These are phyloP conservation scores for Juglanconis juglandina DNA, from an alignment of 2,329 filamentous ascomycete species.

Conservation along the genomic window DNA sequence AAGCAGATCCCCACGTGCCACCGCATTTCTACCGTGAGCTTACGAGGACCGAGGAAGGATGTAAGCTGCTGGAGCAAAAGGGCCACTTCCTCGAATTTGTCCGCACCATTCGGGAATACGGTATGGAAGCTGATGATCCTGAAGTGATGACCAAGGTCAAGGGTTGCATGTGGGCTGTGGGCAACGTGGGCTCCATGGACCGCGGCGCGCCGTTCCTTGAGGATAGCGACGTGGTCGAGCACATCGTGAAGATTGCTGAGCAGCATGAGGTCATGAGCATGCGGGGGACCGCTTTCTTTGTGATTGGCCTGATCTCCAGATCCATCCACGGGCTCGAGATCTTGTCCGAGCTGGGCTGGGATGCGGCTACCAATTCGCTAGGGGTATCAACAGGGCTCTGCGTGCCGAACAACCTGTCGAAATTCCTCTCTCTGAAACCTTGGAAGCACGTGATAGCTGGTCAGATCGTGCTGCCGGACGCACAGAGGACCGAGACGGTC, in stretches of 20 bases:
- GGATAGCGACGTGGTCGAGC: conserved; percentile 79
- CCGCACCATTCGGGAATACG: conserved; percentile 81
- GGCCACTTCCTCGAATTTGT: conserved; percentile 96
- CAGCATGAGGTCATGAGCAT: conserved; percentile 85
- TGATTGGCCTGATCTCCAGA: conserved; percentile 85
- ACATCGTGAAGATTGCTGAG: conserved; percentile 86
- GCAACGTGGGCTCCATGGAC: conserved; percentile 98
- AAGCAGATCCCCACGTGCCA: conserved; percentile 68
- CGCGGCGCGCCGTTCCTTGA: conserved; percentile 92
- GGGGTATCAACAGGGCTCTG: conserved; percentile 85
- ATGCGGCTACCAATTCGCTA: conserved; percentile 78
- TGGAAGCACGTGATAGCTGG: conserved; percentile 53
- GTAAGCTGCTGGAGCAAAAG: conserved; percentile 82
- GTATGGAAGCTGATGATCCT: conserved; percentile 76
- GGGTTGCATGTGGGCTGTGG: conserved; percentile 94
- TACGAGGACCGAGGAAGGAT: conserved; percentile 88
- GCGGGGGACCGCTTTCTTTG: conserved; percentile 93
- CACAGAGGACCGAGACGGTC: conserved; percentile 50
- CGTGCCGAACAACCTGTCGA: conserved; percentile 73
- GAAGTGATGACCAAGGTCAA: conserved; percentile 93
- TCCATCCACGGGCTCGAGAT: conserved; percentile 92
- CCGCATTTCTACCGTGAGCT: conserved; percentile 97
- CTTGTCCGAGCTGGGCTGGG: conserved; percentile 85
- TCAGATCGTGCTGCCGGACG: conserved; percentile 45
- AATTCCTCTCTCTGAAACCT: conserved; percentile 68